These are phyloP conservation scores for Fraxinus excelsior DNA, from an alignment of 257 asterid genomes.

Conservation along the genomic window DNA sequence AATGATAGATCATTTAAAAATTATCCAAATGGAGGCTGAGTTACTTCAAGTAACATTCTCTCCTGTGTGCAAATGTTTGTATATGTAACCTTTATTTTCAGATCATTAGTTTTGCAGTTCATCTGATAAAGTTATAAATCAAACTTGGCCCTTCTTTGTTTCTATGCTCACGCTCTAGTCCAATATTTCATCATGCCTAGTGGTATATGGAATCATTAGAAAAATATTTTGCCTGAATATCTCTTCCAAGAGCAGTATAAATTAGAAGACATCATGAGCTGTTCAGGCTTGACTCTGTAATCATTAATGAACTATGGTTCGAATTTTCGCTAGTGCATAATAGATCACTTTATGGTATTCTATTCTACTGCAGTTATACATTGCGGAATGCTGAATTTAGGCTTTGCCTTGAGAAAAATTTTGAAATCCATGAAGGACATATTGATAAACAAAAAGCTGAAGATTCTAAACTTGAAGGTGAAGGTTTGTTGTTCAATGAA, in stretches of 20 bases:
- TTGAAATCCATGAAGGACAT: constrained; percentile 59
- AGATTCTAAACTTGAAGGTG: constrained; percentile 40
- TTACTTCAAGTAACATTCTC: neutral
- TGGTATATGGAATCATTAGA: neutral
- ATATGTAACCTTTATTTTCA: neutral
- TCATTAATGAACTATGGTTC: neutral
- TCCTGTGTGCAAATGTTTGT: neutral
- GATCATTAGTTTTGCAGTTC: neutral
- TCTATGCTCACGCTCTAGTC: neutral
- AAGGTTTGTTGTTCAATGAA: constrained; percentile 34
- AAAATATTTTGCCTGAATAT: neutral
- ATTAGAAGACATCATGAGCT: neutral
- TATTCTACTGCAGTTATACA: constrained; percentile 63
- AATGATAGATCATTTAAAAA: too few relatives aligned
- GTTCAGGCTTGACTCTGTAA: neutral
- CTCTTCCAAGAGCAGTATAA: neutral
- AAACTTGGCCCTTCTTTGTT: neutral
- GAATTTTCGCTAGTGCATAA: neutral
- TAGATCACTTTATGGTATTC: constrained; percentile 12
- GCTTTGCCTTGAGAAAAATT: constrained; percentile 86
- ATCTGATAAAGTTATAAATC: neutral
- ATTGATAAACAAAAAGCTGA: constrained; percentile 41
- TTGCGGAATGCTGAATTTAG: constrained; percentile 91
- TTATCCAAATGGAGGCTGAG: neutral
- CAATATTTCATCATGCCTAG: neutral